Conservation (phyloP, 495 filamentous ascomycete species). For the Talaromyces proteolyticus region DNA sequence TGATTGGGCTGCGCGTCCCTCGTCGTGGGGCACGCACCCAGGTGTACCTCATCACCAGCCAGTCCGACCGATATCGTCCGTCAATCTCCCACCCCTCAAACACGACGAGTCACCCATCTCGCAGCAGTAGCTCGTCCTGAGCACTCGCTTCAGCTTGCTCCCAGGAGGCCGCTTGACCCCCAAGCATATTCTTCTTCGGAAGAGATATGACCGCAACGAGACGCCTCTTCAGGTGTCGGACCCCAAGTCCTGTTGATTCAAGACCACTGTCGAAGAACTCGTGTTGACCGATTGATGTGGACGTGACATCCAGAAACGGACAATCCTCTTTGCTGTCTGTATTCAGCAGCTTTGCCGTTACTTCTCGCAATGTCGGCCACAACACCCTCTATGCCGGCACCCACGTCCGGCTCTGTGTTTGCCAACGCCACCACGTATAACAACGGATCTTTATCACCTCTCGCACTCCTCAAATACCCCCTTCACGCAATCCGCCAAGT, state of each 20-base stretch:
- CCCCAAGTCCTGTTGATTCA: conserved; percentile 4
- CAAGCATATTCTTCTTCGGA: not conserved
- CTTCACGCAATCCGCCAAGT: conserved; percentile 31
- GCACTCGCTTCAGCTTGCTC: too few relatives aligned
- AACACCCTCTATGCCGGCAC: not conserved
- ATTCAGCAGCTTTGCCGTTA: not conserved
- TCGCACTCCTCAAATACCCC: conserved; percentile 23
- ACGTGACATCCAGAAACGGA: too few relatives aligned
- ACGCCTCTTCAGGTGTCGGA: conserved; percentile 6
- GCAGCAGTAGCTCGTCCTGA: too few relatives aligned
- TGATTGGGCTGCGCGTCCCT: too few relatives aligned
- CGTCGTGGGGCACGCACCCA: too few relatives aligned
- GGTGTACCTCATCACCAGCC: too few relatives aligned
- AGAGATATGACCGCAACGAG: conserved; percentile 5
- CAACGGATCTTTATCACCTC: conserved; percentile 25
- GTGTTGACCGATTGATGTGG: too few relatives aligned
- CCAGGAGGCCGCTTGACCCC: too few relatives aligned
- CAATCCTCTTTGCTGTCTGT: not conserved
- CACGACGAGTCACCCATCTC: too few relatives aligned
- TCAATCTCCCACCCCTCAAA: too few relatives aligned
- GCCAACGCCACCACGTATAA: conserved; percentile 12
- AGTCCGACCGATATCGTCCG: too few relatives aligned
- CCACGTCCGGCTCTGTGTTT: not conserved
- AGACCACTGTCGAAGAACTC: not conserved
- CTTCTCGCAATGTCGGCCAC: not conserved